Evolutionary conservation across 1,284 basidiomycete genomes (phyloP).

Genomic region (Cutaneotrichosporon cavernicola): DNA sequence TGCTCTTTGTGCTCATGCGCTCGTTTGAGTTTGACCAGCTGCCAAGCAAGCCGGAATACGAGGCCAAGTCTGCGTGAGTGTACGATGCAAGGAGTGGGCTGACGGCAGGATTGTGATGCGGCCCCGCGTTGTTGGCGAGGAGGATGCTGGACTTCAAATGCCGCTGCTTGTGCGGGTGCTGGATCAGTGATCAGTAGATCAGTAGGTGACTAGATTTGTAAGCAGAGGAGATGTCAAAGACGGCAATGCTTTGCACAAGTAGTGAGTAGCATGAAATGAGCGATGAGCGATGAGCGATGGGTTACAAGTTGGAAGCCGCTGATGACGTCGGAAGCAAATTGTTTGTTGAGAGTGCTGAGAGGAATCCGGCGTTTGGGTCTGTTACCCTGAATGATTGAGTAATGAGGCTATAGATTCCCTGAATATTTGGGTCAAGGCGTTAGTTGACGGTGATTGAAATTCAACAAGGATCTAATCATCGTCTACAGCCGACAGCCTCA

Average conservation of each 20-base stretch:
- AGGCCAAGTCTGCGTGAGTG: conserved; percentile 45
- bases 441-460: too few species aligned
- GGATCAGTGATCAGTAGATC: conserved; percentile 11
- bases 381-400: too few species aligned
- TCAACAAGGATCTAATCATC: too few species aligned
- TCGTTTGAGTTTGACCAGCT: conserved; percentile 61
- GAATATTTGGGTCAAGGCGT: too few species aligned
- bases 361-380: too few species aligned
- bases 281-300: background rate
- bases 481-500: too few species aligned
- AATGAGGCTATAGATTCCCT: too few species aligned
- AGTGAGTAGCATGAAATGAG: too few species aligned
- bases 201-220: background rate
- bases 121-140: conserved; percentile 44
- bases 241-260: background rate
- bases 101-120: conserved; percentile 48
- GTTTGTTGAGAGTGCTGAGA: too few species aligned
- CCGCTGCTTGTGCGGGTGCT: conserved; percentile 40
- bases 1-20: conserved; percentile 62
- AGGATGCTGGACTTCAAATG: conserved; percentile 51
- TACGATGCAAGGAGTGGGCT: background rate
- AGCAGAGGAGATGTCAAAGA: background rate
- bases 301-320: too few species aligned
- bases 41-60: conserved; percentile 35
- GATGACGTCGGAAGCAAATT: too few species aligned